These are phyloP conservation scores for Stipa capillata DNA, from an alignment of 176 grass and related monocot genomes.

Conservation along the genomic window DNA sequence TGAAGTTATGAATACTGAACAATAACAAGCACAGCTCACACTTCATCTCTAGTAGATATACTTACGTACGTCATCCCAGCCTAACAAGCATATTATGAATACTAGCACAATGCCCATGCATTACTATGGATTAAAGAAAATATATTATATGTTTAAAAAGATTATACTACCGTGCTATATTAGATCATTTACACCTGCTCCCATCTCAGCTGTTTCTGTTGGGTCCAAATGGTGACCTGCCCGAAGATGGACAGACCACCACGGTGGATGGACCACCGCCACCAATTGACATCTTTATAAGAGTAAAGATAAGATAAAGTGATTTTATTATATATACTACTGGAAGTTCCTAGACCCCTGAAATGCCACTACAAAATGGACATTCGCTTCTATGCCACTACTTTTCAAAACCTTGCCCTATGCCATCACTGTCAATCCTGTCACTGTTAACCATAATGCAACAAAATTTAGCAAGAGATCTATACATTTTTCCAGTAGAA, in stretches of 20 bases:
- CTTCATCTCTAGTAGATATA: neutral
- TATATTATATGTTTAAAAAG: no score
- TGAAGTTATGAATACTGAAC: slow-evolving; percentile 1
- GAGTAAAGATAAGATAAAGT: neutral
- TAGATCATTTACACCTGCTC: no score
- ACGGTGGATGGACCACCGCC: no score
- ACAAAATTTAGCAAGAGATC: neutral
- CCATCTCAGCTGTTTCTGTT: no score
- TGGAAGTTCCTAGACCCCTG: neutral
- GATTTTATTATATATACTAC: neutral
- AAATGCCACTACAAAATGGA: neutral
- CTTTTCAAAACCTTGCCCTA: neutral
- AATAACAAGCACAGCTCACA: no score
- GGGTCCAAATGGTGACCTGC: no score
- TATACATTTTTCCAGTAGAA: neutral
- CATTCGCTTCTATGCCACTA: neutral
- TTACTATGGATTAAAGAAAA: no score
- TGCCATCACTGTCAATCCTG: neutral
- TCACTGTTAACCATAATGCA: neutral
- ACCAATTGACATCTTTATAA: no score
- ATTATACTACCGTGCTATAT: no score
- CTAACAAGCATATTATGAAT: neutral
- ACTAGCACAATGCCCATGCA: no score
- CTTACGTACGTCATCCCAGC: neutral
- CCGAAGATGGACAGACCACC: no score